Conservation (phyloP, 2,329 filamentous ascomycete genomes). For the Botrytis deweyae region DNA sequence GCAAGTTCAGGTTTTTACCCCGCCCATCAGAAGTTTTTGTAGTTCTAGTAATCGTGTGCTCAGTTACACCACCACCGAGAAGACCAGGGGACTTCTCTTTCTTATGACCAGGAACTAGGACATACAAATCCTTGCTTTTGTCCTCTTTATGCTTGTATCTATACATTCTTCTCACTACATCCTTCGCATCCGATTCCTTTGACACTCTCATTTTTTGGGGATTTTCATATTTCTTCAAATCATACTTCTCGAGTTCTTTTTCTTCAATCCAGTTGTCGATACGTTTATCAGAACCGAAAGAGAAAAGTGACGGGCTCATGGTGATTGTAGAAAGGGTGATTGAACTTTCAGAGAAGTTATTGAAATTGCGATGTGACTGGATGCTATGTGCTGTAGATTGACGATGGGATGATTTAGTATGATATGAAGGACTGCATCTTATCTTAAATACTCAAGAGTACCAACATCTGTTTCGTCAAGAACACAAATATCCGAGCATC, state of each 20-base stretch:
- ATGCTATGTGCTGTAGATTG: neutral
- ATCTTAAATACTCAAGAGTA: slow-evolving; percentile 1
- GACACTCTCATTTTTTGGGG: neutral
- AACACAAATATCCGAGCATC: neutral
- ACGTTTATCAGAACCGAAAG: neutral
- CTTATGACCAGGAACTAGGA: neutral
- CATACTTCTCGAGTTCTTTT: neutral
- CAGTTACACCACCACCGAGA: neutral
- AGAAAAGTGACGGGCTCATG: neutral
- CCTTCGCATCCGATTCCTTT: neutral
- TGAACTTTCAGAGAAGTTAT: neutral
- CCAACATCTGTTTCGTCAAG: neutral
- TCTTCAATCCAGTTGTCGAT: neutral
- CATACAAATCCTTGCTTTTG: neutral
- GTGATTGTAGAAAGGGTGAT: neutral
- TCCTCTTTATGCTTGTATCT: neutral
- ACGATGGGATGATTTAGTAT: neutral
- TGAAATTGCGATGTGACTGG: neutral
- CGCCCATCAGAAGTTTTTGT: neutral
- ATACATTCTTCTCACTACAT: neutral
- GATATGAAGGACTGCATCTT: neutral
- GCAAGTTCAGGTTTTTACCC: no score
- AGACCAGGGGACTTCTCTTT: rapidly evolving
- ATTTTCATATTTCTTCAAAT: rapidly evolving
- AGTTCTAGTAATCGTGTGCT: neutral